Base-by-base conservation (phyloP, 495 filamentous ascomycete species). In the Penicillium ochrochloron region DNA sequence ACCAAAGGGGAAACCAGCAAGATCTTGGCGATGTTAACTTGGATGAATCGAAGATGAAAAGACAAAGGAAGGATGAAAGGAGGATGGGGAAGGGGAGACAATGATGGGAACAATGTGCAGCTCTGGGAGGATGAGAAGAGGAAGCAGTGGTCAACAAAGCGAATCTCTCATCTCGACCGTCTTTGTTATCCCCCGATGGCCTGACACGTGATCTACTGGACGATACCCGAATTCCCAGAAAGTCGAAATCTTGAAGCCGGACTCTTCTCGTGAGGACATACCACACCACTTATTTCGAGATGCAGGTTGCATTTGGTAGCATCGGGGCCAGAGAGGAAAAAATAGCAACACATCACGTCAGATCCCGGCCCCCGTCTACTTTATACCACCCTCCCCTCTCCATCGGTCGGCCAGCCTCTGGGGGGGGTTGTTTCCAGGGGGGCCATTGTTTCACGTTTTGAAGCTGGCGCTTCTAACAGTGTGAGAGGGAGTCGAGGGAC, bases 301-400 rank as follows among this genome's bases (percentile, higher is more conserved):
- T 54, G 51, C 51, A 34, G 27, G 51, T 34, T 54, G 51, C 51
- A 41, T 41, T 15, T 15, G 42, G 42, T 48, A 23, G 19, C 42
- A 56, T 56, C 25, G 39, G 19, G 37, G 37, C 21, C 51, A 21
- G 50, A 37, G 56, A 27, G 48, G 66, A 41, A 52, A 77, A 72
- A 77, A 73, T 11, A 75, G 51, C 21, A 39, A 66, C 72, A 57
- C 33, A 39, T 77, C 71, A 46, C 70, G 41, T 56, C 57, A 56
- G 63, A 64, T 25, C 42, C 57, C 15, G 41, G 53, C 53, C 53
- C 53, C 33, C 17, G 34, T 14, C n/a, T 34, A 35, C 53, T 56
- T 39, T 56, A 35, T 34, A 56, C 34, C 31, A 33, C 33, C 34
- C 53, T 9, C 35, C 33, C 21, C 53, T 9, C 35, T 48, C 27